These are phyloP conservation scores for Syzygium grande DNA, from an alignment of 345 rosid genomes.

Conservation along the genomic window DNA sequence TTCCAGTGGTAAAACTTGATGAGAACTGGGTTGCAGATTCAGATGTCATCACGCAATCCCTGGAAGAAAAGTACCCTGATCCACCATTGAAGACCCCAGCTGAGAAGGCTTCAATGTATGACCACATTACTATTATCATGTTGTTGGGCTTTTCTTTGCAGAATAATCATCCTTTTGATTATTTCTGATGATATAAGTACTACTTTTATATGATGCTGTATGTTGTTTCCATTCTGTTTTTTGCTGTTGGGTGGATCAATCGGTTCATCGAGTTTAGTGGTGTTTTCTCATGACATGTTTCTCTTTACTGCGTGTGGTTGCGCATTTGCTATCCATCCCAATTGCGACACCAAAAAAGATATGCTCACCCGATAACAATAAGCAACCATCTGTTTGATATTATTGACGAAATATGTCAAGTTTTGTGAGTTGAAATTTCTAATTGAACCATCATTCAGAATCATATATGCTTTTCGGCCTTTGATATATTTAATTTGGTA, in stretches of 20 bases:
- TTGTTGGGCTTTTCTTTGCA: background rate
- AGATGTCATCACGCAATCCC: constrained; percentile 69
- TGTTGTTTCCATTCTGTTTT: background rate
- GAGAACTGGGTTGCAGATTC: constrained; percentile 95
- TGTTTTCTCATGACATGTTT: background rate
- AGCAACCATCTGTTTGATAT: background rate
- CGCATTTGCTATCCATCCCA: background rate
- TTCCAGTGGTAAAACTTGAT: constrained; percentile 74
- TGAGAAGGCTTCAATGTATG: constrained; percentile 79
- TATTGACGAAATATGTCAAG: background rate
- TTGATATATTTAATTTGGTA: background rate
- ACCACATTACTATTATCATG: background rate
- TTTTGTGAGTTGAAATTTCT: background rate
- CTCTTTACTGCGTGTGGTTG: background rate
- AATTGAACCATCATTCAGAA: background rate
- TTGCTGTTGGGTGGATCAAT: background rate
- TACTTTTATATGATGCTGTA: background rate
- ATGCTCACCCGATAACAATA: background rate
- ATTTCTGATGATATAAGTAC: background rate
- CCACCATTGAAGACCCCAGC: constrained; percentile 74
- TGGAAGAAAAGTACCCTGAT: constrained; percentile 85
- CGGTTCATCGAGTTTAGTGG: background rate
- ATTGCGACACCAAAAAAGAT: background rate
- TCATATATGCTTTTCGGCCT: background rate
- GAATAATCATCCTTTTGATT: background rate